A percentile compares a stretch with the other conserved stretches of the same genome.
Evolutionary conservation across 2,329 filamentous ascomycete genomes (phyloP).

Genomic region (Xylariaceae sp.): DNA sequence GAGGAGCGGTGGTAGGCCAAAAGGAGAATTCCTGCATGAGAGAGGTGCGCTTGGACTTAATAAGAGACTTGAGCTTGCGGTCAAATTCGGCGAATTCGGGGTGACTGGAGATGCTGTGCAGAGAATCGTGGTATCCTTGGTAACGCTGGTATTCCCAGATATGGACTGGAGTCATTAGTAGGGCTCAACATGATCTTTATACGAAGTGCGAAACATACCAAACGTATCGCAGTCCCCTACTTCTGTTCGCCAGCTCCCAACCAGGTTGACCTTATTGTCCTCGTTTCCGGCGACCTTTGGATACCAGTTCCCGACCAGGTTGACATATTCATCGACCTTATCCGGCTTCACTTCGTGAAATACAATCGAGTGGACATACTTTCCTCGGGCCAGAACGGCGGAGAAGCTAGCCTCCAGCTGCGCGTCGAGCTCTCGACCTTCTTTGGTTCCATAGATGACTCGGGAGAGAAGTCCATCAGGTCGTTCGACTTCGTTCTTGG

Average conservation of each 20-base stretch:
- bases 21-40: constrained; percentile 99
- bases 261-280: constrained; percentile 91
- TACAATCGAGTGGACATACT: constrained; percentile 97
- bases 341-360: constrained; percentile 95
- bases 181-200: no score
- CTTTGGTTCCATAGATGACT: constrained; percentile 94
- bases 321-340: constrained; percentile 90
- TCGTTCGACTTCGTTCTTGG: constrained; percentile 54
- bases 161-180: constrained; percentile 61
- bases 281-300: constrained; percentile 78
- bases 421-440: constrained; percentile 88
- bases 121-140: constrained; percentile 87
- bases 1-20: constrained; percentile 93
- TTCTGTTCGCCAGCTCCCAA: constrained; percentile 97
- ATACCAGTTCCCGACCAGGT: constrained; percentile 88
- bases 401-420: constrained; percentile 96
- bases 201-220: constrained; percentile 18
- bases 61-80: constrained; percentile 76
- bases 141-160: constrained; percentile 99
- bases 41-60: constrained; percentile 78
- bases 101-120: constrained; percentile 77
- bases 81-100: constrained; percentile 84
- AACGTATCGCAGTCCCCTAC: constrained; percentile 97
- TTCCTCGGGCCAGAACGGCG: constrained; percentile 88
- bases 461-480: constrained; percentile 73